Conservation (phyloP, 257 asterid species). For the Solanum raphanifolium region DNA sequence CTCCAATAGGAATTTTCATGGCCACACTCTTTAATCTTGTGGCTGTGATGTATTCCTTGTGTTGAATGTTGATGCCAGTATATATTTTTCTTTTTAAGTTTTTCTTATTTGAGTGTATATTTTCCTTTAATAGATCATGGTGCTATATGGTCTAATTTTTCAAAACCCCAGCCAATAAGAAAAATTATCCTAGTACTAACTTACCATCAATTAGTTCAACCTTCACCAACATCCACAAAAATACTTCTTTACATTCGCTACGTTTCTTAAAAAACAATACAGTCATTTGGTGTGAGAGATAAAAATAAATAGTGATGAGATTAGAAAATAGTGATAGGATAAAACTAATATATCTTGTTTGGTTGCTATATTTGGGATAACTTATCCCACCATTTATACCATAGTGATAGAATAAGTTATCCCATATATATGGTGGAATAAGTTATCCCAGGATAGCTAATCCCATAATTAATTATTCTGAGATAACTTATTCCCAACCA, state of each 20-base stretch:
- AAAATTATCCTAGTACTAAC: neutral
- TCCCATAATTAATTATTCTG: too few species aligned
- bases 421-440: too few species aligned
- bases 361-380: too few species aligned
- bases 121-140: neutral
- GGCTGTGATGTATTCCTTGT: constrained; percentile 19
- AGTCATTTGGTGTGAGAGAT: too few species aligned
- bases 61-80: constrained; percentile 3
- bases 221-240: constrained; percentile 1
- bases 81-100: neutral
- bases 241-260: too few species aligned
- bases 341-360: too few species aligned
- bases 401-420: too few species aligned
- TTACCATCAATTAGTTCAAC: neutral
- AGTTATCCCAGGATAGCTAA: too few species aligned
- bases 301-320: too few species aligned
- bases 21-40: constrained; percentile 21
- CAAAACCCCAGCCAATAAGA: neutral
- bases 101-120: neutral
- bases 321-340: too few species aligned
- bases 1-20: constrained; percentile 1
- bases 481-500: too few species aligned
- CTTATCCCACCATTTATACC: too few species aligned
- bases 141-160: neutral
- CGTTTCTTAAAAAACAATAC: neutral